Base-by-base conservation (phyloP, 345 rosid genomes). In the Citrus maxima region DNA sequence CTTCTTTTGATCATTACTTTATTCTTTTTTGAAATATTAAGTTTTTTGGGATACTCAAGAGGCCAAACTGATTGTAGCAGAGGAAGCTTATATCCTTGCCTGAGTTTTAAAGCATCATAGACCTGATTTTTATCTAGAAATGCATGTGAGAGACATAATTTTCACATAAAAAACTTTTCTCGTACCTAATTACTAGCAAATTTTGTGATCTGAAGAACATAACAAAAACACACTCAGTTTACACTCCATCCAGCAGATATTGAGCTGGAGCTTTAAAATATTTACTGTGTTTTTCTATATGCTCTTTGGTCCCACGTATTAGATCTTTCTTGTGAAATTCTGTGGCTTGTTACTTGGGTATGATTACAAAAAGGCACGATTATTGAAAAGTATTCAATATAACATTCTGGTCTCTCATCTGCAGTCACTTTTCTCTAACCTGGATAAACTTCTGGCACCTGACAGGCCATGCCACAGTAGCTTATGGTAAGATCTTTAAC, bases 401-500 rank as follows among this genome's bases (percentile, higher is more conserved):
- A 42, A 24, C 71, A 40, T 71, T 62, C 25, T 81, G 76, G 62
- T 49, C 49, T 73, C 82, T 79, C 56, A 59, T 69, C 34, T 85
- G 91, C 96, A 97, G 99, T 81, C 95, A 49, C 87, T 94, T 58
- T 91, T 94, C 82, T 86, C 90, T 25, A 91, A 86, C 83, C 77
- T 94, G 89, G 99, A 97, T 85, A 88, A 84, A 82, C 83, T 93
- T 80, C 83, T 94, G 56, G 98, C 97, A 35, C 98, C 98, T 38
- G 90, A 97, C 81, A 88, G 84, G 78, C 98, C 98, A 78, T 94
- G 99, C 82, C 97, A 94, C 86, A 80, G 90, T 86, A 88, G 93
- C 88, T 88, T 97, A 88, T 97, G 98, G 98, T 97, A 87, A 84
- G 85, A 72, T 46, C 56, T 46, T 66, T 62, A 42, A 72, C 19